Percentiles rank a stretch among this genome's conserved stretches.
Evolutionary conservation across 2,329 filamentous ascomycete species (phyloP).

Genomic region (Teratosphaeria pseudoeucalypti): DNA sequence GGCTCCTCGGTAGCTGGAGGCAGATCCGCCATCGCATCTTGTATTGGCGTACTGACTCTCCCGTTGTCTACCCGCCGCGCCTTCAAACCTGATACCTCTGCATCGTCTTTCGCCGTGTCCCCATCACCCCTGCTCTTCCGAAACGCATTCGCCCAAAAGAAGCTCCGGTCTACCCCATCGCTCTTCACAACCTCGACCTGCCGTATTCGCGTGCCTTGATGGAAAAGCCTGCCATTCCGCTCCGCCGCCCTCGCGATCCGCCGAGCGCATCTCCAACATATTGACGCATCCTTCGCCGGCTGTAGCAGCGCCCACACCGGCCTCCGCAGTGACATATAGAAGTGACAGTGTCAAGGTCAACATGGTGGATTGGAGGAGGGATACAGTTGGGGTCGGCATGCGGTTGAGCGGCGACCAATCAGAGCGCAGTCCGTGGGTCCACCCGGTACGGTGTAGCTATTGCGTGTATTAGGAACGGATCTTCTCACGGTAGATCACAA

Average conservation of each 20-base stretch:
- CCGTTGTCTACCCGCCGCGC: background rate
- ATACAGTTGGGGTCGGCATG: background rate
- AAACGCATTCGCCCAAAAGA: slow-evolving; percentile 27
- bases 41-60: background rate
- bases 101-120: background rate
- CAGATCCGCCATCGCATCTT: background rate
- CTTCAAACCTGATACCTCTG: background rate
- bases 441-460: background rate
- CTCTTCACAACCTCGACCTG: slow-evolving; percentile 15
- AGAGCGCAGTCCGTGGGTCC: background rate
- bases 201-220: slow-evolving; percentile 9
- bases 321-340: slow-evolving; percentile 9
- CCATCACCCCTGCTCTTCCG: slow-evolving; percentile 3
- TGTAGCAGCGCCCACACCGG: slow-evolving; percentile 6
- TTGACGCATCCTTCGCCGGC: slow-evolving; percentile 3
- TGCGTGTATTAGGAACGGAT: too few species aligned
- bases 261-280: slow-evolving; percentile 22
- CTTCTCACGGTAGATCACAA: too few species aligned
- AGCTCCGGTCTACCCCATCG: slow-evolving; percentile 20
- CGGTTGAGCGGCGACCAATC: background rate
- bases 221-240: slow-evolving; percentile 9
- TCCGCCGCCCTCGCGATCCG: slow-evolving; percentile 12
- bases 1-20: slow-evolving; percentile 12
- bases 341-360: background rate
- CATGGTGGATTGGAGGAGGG: background rate